Evolutionary conservation across 371 early-diverging fungal species (phyloP), one percentile per base, ranked within the genome.

Genomic region (Syncephalastrum racemosum): DNA sequence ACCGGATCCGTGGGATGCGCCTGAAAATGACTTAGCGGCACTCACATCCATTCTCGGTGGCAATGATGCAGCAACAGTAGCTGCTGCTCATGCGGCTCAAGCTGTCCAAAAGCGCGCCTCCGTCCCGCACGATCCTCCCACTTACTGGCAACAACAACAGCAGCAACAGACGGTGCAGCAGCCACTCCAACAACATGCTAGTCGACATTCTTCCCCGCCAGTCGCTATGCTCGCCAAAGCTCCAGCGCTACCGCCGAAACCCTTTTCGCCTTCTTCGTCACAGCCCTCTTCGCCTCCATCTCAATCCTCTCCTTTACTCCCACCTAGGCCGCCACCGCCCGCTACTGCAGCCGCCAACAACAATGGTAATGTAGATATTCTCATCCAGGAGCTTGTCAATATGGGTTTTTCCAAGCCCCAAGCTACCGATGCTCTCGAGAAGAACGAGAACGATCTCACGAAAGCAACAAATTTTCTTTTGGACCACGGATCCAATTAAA

Each of bases 371-470:
- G 12, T 31, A 31, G 66, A 65, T 36, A 52, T 59, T 20, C 42
- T 64, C 42, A 56, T 76, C 45, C 73, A 80, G 51, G 85, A 85
- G 15, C 63, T 92, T 36, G 71, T 82, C 36, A 83, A 81, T 56
- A 91, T 92, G 91, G 93, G 93, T 0, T 92, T 92, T 64, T 79
- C 86, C 4, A 70, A 79, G n/a, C 76, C 80, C 10, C 90, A 90
- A 64, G 88, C 91, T 18, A 77, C 85, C 12, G 87, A 86, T 13
- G 91, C 93, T 3, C 73, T 92, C 53, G 86, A 90, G 58, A 89
- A 83, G 77, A 89, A 86, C 59, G 90, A 90, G 50, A 79, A 87
- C 62, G 90, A 92, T 64, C 66, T 89, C 46, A 82, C 80, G 40
- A 84, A 85, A 68, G 92, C 93, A 1, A 87, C 88, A 54, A 91